Percentiles rank a stretch among this genome's conserved stretches.
These are phyloP conservation scores for Cymbopogon flexuosus DNA, from an alignment of 202 grass and related monocot species.

Conservation along the genomic window DNA sequence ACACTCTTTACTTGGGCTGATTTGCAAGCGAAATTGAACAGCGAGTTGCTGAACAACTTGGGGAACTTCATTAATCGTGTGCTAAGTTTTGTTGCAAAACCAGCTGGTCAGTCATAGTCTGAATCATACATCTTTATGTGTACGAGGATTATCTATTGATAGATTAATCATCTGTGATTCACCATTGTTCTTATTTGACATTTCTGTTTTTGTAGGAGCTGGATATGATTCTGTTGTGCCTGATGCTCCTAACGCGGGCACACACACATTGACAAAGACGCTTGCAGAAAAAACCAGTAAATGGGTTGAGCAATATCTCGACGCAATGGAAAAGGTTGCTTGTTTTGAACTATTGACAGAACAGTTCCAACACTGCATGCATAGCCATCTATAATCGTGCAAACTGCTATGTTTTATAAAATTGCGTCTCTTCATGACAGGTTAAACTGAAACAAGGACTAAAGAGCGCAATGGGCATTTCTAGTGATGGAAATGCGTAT, in stretches of 20 bases:
- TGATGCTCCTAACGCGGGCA: constrained; percentile 58
- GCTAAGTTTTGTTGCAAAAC: constrained; percentile 92
- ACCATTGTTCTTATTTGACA: neutral
- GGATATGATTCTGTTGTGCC: constrained; percentile 76
- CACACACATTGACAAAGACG: constrained; percentile 49
- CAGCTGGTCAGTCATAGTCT: constrained; percentile 58
- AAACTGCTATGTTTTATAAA: constrained; percentile 12
- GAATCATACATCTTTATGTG: neutral
- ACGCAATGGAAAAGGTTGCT: constrained; percentile 85
- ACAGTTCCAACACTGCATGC: neutral
- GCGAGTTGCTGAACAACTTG: constrained; percentile 73
- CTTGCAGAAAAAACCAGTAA: constrained; percentile 69
- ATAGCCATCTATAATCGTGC: neutral
- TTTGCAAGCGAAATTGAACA: constrained; percentile 90
- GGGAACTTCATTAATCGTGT: constrained; percentile 93
- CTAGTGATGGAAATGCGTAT: constrained; percentile 87
- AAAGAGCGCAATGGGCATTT: constrained; percentile 75
- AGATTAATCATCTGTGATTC: neutral
- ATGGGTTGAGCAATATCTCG: constrained; percentile 85
- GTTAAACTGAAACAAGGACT: constrained; percentile 97
- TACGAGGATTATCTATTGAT: constrained; percentile 31
- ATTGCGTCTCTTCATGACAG: constrained; percentile 32
- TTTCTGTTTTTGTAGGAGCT: constrained; percentile 47
- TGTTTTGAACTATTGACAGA: constrained; percentile 12
- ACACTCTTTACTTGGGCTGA: constrained; percentile 90